Base-by-base conservation (phyloP, 139 green algal genomes). In the Chlorella sp. region DNA sequence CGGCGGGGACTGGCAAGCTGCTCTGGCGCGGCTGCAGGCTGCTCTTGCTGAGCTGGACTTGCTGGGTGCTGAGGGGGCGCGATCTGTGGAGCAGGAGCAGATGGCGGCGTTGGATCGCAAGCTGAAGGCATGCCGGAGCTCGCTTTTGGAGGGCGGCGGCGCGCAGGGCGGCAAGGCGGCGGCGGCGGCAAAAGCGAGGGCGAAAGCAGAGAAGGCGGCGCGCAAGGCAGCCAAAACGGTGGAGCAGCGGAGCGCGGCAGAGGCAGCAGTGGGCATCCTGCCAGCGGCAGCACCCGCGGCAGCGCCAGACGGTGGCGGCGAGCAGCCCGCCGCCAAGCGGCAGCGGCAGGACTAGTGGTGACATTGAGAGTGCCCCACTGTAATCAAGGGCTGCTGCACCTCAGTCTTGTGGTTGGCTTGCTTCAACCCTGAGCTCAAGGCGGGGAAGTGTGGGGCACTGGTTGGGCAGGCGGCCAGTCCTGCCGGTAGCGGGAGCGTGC, bases 71-170 rank as follows among this genome's bases (percentile, higher is more conserved):
- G 85, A 69, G 19, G 89, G 78, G 0, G 64, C 78, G 5, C 64
- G 60, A 77, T 22, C 60, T 11, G 83, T 91, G 18, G 64, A 86
- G 15, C 77, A 86, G 32, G 87, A 57, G 37, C 18, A 66, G 21
- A 64, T 88, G 39, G 81, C 69, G 37, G 81, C 40, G 5, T 32
- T 91, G 21, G 42, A 91, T 42, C 61, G 42, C 15, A 66, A 69
- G 66, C 81, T 91, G 40, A 91, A 91, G 71, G 69, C 81, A 22
- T 91, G 88, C 88, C 88, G 88, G 14, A 34, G 7, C 5, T n/a
- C 73, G 64, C 40, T 71, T 61, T n/a, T 60, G 57, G 61, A 57
- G 34, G 75, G 37, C 15, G 75, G 22, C 28, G 48, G 48, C 48
- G 48, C 7, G 48, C 48, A 57, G 48, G 48, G 48, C 48, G n/a